Evolutionary conservation across 345 rosid species (phyloP), one percentile per base, ranked within the genome.

Genomic region (Mallotus nudiflorus): DNA sequence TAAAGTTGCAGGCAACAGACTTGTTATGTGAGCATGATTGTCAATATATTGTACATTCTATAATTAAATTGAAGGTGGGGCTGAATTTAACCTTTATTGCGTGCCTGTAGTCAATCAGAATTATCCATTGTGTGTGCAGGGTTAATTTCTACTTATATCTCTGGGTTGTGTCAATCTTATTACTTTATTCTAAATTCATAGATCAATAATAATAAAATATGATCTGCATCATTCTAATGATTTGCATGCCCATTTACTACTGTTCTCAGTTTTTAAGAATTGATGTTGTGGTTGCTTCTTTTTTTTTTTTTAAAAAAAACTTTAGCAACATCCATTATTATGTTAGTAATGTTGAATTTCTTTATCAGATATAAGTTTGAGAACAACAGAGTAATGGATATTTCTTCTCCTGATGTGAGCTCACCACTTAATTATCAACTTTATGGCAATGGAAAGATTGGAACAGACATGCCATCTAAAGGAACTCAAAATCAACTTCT

Each of bases 401-500:
- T 73, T 67, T 87, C 96, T 75, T 86, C 96, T 63, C 84, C 94
- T 73, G 86, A 88, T 78, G 85, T 64, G 59, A 83, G 82, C 82
- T 89, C 94, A 31, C 85, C 98, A 11, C 78, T 89, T 65, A 83
- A 84, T 67, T 82, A 83, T 77, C 92, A 89, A 77, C 86, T 89
- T 80, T 84, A 88, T 80, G 96, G 91, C 56, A 87, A 85, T 77
- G 94, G 86, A 71, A 88, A 78, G 79, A 79, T 86, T 62, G 92
- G 90, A 70, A 66, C 76, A 72, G 94, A 88, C 62, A 65, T 77
- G 58, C 79, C 90, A 74, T 89, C 91, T 58, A 84, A 82, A 78
- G 97, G 97, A 85, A 81, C 89, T 68, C 90, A 91, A 68, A 89
- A 91, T 74, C 97, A 91, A 77, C 97, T 91, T 76, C 97, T 91